Evolutionary conservation across 257 asterid genomes (phyloP).

Genomic region (Solanum commersonii): DNA sequence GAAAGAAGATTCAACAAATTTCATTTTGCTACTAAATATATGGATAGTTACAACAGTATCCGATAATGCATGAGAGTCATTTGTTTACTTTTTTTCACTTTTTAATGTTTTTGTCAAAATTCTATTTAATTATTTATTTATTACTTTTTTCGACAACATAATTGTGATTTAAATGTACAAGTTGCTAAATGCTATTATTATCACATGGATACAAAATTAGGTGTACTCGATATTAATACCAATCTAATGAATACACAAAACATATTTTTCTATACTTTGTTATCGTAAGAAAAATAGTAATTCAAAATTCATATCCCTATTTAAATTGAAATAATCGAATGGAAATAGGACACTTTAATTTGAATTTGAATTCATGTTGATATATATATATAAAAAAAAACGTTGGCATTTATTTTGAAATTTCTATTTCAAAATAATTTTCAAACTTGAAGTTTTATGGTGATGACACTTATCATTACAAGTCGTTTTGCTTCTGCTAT

Average conservation of each 20-base stretch:
- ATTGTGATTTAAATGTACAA: neutral
- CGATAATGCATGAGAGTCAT: neutral
- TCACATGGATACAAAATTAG: too few relatives aligned
- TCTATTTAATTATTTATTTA: too few relatives aligned
- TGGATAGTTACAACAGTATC: slow-evolving; percentile 10
- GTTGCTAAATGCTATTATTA: neutral
- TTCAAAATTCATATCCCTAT: neutral
- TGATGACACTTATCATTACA: neutral
- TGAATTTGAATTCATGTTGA: neutral
- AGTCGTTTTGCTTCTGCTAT: too few relatives aligned
- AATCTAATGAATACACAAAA: neutral
- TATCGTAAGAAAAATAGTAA: neutral
- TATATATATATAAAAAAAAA: too few relatives aligned
- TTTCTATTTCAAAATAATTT: neutral
- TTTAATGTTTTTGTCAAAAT: neutral
- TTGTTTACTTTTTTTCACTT: neutral
- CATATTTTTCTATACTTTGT: too few relatives aligned
- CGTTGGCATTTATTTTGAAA: too few relatives aligned
- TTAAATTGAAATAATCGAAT: neutral
- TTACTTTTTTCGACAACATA: neutral
- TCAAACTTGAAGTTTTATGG: neutral
- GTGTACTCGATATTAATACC: neutral
- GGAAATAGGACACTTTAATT: neutral
- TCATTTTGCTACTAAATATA: neutral
- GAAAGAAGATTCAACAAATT: neutral